Conservation (phyloP, 192 early-diverging fungal species). For the Rhizoclosmatium sp. region DNA sequence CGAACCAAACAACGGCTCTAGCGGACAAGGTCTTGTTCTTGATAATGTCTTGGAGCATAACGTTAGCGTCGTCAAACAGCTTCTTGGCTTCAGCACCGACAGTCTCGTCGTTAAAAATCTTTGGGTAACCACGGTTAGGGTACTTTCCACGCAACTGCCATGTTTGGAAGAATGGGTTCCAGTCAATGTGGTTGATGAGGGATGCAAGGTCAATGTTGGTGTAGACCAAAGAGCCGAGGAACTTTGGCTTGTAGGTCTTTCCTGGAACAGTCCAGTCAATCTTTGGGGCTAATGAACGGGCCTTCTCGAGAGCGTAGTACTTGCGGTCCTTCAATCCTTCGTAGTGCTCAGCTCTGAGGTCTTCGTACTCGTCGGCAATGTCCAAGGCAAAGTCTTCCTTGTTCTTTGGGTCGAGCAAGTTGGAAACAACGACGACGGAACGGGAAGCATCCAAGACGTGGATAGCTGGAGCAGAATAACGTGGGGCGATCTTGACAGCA, state of each 20-base stretch:
- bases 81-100: slow-evolving; percentile 91
- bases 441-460: slow-evolving; percentile 92
- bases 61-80: slow-evolving; percentile 85
- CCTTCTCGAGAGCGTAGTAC: slow-evolving; percentile 75
- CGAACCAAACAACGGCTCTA: slow-evolving; percentile 84
- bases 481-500: slow-evolving; percentile 94
- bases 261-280: slow-evolving; percentile 77
- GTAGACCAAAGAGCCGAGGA: slow-evolving; percentile 81
- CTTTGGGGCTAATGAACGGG: slow-evolving; percentile 67
- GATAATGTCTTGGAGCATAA: slow-evolving; percentile 82
- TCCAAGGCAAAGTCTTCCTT: slow-evolving; percentile 91
- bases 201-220: slow-evolving; percentile 78
- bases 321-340: slow-evolving; percentile 87
- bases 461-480: slow-evolving; percentile 81
- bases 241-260: slow-evolving; percentile 79
- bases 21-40: slow-evolving; percentile 76
- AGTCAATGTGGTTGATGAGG: slow-evolving; percentile 89
- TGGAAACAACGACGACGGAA: slow-evolving; percentile 90
- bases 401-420: slow-evolving; percentile 77
- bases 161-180: slow-evolving; percentile 99
- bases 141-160: slow-evolving; percentile 97
- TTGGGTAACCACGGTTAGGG: slow-evolving; percentile 96
- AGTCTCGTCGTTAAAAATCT: slow-evolving; percentile 95
- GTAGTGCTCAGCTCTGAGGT: slow-evolving; percentile 91
- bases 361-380: slow-evolving; percentile 92